Evolutionary conservation across 1,284 basidiomycete genomes (phyloP), one percentile per base, ranked within the genome.

Genomic region (Afroboletus lepidellus): DNA sequence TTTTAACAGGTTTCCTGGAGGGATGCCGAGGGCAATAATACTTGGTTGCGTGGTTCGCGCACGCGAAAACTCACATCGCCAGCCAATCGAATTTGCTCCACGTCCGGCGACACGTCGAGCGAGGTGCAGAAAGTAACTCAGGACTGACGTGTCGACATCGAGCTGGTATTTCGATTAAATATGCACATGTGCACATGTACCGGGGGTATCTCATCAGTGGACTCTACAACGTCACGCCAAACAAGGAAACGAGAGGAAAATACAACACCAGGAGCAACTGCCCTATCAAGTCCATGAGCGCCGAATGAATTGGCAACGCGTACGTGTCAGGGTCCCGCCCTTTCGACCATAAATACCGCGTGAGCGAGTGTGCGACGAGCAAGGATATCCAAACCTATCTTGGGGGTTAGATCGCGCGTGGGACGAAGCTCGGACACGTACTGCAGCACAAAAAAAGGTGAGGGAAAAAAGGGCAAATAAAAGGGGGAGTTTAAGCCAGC

Each of bases 261-360:
- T 86, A 89, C 2, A 81, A 62, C 4, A 88, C 87, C 6, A 98
- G 82, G 18, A 97, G 72, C 9, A 90, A 69, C 69, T 98, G 94
- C 8, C 93, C 94, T n/a, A 92, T 71, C 43, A 98, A 84, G 69
- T 99, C 96, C 72, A 98, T 87, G 33, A 93, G 68, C 0, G 93
- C 90, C 2, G 91, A 93, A 58, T 97, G 92, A 34, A 96, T 83
- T 3, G 96, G 96, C 18, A 98, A 74, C 2, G 93, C 93, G 69
- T 98, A 97, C 71, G 90, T 89, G 69, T 97, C 94, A 12, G 96
- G 96, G 68, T 98, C 96, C 43, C 88, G 79, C 34, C 85, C 78
- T 53, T 77, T 81, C 21, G 80, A 81, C 94, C 94, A 98, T 36
- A 98, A 79, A 64, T 85, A 83, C 41, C 85, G 73, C 0, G 94